phyloP scores from a whole-genome alignment of 2,329 filamentous ascomycete species.

The Aspergillus sp. region DNA sequence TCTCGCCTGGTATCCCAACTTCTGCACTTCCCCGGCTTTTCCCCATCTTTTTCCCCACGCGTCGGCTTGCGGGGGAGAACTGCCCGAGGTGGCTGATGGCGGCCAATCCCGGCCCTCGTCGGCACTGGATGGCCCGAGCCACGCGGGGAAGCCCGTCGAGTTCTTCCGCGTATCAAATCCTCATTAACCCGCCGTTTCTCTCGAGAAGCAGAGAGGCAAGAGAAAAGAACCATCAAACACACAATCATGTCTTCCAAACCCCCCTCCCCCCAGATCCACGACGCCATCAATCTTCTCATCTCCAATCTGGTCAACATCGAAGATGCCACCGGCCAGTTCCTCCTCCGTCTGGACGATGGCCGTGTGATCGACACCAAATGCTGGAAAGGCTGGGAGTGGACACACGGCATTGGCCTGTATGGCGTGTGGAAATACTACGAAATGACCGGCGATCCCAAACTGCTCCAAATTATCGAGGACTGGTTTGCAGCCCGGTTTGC shows the following conservation, averaged over 20 bases:
- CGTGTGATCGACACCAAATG: conserved; percentile 78
- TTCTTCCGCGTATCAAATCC: conserved; percentile 10
- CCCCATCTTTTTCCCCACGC: too few species aligned
- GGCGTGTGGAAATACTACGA: conserved; percentile 79
- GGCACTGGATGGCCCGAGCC: background rate
- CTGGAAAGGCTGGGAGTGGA: conserved; percentile 74
- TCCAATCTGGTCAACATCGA: conserved; percentile 72
- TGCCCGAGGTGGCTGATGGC: too few species aligned
- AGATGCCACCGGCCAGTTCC: conserved; percentile 69
- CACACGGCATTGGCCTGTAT: conserved; percentile 73
- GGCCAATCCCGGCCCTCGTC: too few species aligned
- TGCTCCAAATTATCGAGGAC: conserved; percentile 62
- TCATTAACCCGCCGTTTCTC: background rate
- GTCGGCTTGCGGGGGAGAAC: too few species aligned
- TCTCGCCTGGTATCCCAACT: too few species aligned
- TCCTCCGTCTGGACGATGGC: conserved; percentile 66
- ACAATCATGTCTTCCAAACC: conserved; percentile 14
- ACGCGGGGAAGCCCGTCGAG: conserved; percentile 4
- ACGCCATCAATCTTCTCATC: conserved; percentile 63
- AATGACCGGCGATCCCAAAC: conserved; percentile 58
- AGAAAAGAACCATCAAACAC: background rate
- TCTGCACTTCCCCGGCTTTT: too few species aligned
- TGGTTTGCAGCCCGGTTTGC: conserved; percentile 69
- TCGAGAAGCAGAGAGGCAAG: background rate
- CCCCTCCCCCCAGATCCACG: conserved; percentile 40